Percentiles rank a stretch among this genome's conserved stretches.
These are phyloP conservation scores for Breviolum minutum DNA, from an alignment of 73 alveolate species.

Conservation along the genomic window DNA sequence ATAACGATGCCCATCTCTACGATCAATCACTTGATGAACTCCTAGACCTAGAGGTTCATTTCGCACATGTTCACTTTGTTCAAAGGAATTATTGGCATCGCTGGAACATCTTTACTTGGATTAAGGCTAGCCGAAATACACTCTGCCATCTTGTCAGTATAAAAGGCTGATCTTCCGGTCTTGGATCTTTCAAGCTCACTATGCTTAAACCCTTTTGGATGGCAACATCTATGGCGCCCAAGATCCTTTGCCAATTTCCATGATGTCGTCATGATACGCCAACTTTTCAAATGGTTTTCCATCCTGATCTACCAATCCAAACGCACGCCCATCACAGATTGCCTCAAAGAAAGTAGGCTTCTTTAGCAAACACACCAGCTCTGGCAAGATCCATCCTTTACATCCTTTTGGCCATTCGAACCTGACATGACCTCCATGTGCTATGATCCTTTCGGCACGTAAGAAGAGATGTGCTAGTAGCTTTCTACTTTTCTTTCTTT, in stretches of 20 bases:
- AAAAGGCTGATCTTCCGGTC: neutral
- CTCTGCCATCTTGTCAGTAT: neutral
- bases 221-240: neutral
- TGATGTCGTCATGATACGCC: neutral
- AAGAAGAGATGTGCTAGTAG: neutral
- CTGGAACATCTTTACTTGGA: neutral
- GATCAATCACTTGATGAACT: neutral
- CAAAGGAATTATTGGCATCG: neutral
- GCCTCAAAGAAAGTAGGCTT: neutral
- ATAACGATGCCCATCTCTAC: neutral
- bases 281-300: neutral
- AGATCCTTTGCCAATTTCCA: neutral
- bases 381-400: neutral
- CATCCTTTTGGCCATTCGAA: neutral
- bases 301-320: neutral
- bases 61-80: neutral
- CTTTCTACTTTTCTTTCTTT: neutral
- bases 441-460: neutral
- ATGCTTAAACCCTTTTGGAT: neutral
- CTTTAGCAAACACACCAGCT: neutral
- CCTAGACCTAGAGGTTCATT: neutral
- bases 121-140: neutral
- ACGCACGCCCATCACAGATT: neutral
- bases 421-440: neutral
- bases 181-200: neutral